Conservation (phyloP, 75 land plant genomes). For the Azolla pinnata region DNA sequence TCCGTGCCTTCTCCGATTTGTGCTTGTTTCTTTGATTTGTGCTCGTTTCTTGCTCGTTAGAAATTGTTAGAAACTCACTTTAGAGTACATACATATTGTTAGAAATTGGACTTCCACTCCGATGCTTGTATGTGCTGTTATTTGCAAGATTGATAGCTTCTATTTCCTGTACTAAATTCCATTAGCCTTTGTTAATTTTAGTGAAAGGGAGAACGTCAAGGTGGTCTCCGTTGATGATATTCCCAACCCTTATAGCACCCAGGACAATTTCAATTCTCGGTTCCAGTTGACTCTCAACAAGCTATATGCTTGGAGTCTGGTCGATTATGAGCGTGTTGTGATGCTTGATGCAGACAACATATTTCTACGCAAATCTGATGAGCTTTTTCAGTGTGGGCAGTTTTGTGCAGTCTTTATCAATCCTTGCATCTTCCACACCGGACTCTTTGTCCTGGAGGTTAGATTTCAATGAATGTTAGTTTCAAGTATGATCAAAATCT, state of each 20-base stretch:
- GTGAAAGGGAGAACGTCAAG: slow-evolving; percentile 59
- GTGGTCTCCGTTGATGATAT: slow-evolving; percentile 74
- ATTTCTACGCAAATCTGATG: slow-evolving; percentile 76
- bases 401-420: slow-evolving; percentile 97
- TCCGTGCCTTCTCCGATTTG: background rate
- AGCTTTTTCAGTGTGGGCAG: slow-evolving; percentile 91
- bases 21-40: background rate
- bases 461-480: background rate
- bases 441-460: slow-evolving; percentile 92
- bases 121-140: background rate
- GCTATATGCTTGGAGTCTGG: slow-evolving; percentile 83
- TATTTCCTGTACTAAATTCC: background rate
- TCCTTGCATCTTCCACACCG: slow-evolving; percentile 98
- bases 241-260: slow-evolving; percentile 64
- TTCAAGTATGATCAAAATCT: background rate
- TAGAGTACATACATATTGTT: too few relatives aligned
- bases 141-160: background rate
- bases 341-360: slow-evolving; percentile 94
- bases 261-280: slow-evolving; percentile 42
- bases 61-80: background rate
- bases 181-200: slow-evolving; percentile 10
- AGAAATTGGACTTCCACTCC: too few relatives aligned
- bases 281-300: slow-evolving; percentile 82
- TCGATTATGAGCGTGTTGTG: slow-evolving; percentile 80
- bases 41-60: background rate